Evolutionary conservation across 352 stramenopile genomes (phyloP).

Genomic region (Pythium biforme): DNA sequence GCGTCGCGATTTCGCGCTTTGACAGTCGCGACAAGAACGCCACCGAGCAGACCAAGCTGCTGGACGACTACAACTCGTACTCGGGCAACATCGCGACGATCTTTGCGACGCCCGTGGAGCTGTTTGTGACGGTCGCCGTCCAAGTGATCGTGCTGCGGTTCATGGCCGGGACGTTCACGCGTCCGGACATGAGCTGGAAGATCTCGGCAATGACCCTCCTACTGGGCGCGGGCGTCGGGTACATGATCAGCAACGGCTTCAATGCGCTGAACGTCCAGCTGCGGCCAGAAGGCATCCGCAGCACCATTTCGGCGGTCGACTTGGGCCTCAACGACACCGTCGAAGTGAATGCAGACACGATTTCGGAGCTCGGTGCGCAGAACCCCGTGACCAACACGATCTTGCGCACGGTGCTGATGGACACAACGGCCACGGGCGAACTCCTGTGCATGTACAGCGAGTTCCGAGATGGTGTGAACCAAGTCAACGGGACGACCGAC

Average conservation of each 20-base stretch:
- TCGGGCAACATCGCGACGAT: slow-evolving; percentile 4
- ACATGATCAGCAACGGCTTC: slow-evolving; percentile 15
- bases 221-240: slow-evolving; percentile 3
- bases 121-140: slow-evolving; percentile 3
- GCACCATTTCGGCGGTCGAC: neutral
- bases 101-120: slow-evolving; percentile 1
- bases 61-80: slow-evolving; percentile 23
- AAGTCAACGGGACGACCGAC: neutral
- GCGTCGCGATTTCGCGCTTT: slow-evolving; percentile 18
- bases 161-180: slow-evolving; percentile 1
- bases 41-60: slow-evolving; percentile 12
- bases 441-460: slow-evolving; percentile 2
- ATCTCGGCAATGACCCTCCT: neutral
- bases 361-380: neutral
- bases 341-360: no score
- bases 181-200: neutral
- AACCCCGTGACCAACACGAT: slow-evolving; percentile 12
- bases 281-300: neutral
- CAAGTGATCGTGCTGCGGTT: slow-evolving; percentile 9
- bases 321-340: neutral
- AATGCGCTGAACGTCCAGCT: slow-evolving; percentile 17
- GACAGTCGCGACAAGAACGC: neutral
- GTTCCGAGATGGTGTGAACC: neutral
- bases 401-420: neutral
- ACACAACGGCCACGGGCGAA: neutral